Evolutionary conservation across 352 stramenopile species (phyloP).

Genomic region (Salisapilia sapeloensis): DNA sequence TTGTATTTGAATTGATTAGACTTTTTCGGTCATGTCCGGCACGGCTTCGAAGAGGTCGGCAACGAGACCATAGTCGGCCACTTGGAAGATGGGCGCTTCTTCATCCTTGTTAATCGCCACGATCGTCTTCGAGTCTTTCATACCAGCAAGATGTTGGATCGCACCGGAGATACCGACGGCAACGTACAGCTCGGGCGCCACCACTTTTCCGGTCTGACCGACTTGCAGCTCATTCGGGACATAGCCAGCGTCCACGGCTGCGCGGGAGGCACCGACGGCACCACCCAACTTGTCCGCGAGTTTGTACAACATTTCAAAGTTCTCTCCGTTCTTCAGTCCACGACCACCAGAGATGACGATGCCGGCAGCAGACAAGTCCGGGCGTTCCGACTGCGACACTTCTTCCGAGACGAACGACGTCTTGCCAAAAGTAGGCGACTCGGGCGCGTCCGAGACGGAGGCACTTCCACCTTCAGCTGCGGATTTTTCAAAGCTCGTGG

Average conservation of each 20-base stretch:
- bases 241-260: constrained; percentile 96
- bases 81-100: constrained; percentile 98
- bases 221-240: constrained; percentile 98
- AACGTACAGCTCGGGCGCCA: constrained; percentile 95
- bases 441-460: constrained; percentile 40
- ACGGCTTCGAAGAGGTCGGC: constrained; percentile 95
- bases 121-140: constrained; percentile 99
- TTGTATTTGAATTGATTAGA: no score
- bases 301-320: constrained; percentile 96
- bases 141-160: constrained; percentile 98
- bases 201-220: constrained; percentile 98
- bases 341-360: constrained; percentile 94
- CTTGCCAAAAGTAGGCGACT: constrained; percentile 36
- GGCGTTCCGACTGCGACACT: constrained; percentile 90
- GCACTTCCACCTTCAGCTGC: constrained; percentile 50
- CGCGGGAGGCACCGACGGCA: constrained; percentile 93
- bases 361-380: constrained; percentile 86
- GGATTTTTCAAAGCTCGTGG: constrained; percentile 97
- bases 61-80: constrained; percentile 98
- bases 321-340: constrained; percentile 94
- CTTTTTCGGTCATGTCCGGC: constrained; percentile 95
- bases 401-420: constrained; percentile 88
- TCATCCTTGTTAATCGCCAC: constrained; percentile 99
- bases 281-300: constrained; percentile 96
- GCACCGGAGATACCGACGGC: constrained; percentile 94